A percentile compares a stretch with the other conserved stretches of the same genome.
phyloP scores from a whole-genome alignment of 1,139 yeast species.

The Pneumocystis wakefieldiae region DNA sequence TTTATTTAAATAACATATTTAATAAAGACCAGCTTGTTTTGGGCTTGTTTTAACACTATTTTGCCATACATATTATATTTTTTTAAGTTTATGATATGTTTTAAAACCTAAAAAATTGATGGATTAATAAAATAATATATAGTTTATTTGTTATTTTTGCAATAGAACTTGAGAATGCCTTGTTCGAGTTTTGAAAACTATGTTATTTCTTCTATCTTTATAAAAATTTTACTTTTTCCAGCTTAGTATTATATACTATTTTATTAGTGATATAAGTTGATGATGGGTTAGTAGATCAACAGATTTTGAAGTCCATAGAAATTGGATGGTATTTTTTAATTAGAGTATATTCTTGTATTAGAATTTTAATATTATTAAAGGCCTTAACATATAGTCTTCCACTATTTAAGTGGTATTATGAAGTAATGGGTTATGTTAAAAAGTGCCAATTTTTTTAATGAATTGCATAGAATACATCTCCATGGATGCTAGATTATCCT shows the following conservation, averaged over 20 bases:
- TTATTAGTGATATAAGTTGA: constrained; percentile 14
- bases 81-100: not conserved
- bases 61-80: not conserved
- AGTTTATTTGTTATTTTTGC: not conserved
- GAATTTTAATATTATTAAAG: not conserved
- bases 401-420: constrained; percentile 64
- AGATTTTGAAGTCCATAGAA: constrained; percentile 92
- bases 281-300: constrained; percentile 44
- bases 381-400: constrained; percentile 73
- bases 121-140: not conserved
- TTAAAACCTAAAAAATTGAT: not conserved
- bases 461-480: constrained; percentile 36
- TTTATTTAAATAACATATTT: not conserved
- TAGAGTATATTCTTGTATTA: not conserved
- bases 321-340: constrained; percentile 49
- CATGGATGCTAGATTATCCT: constrained; percentile 95
- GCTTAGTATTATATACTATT: constrained; percentile 22
- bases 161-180: not conserved
- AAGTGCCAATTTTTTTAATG: not conserved
- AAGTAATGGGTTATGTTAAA: constrained; percentile 22
- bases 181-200: not conserved
- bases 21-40: not conserved
- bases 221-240: constrained; percentile 37
- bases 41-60: not conserved
- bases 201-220: constrained; percentile 19